Base-by-base conservation (phyloP, 1,284 basidiomycete species). In the Butyriboletus pseudospeciosus region DNA sequence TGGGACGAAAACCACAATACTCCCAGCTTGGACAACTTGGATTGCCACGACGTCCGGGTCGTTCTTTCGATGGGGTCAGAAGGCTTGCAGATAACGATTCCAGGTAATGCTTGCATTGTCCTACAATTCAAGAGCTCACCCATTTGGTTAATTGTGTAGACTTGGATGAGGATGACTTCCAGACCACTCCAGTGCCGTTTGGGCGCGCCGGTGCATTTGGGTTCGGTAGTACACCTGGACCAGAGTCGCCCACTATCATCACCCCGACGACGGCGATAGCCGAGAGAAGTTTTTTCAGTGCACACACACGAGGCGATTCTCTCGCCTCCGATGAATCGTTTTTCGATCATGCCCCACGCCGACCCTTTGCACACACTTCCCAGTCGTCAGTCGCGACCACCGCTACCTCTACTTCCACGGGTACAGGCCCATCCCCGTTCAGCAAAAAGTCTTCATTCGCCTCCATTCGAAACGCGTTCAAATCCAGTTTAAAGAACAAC, bases 381-480 rank as follows among this genome's bases (percentile, higher is more conserved):
- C 85, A 87, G 59, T 81, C 85, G 1, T 90, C 87, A 5, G 76
- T 88, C 49, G 78, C 81, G 25, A 81, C 79, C 3, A 76, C 76
- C 4, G 66, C 64, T 25, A 70, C 67, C 0, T 54, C 62, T 4
- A 51, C 41, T 2, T 69, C 71, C 13, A 56, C 60, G 34, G 54
- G 52, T 14, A 61, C 67, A 4, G 63, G 69, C 26, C 65, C 71
- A 32, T 74, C 80, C 8, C 77, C 83, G 3, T 85, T 90, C 64
- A 77, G 84, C 47, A 92, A 92, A 75, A 93, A 93, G 60, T 73
- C 89, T 1, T 92, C 90, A 0, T 90, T 94, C 60, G 90, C 92
- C 1, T 93, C 89, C 9, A 82, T 95, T 53, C 85, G 90, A 49
- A 93, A 93, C 68, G 90, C 91, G 5, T 94, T 95, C 80, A 94